Conservation (phyloP, 2,329 filamentous ascomycete genomes). For the Colletotrichum spaethianum region DNA sequence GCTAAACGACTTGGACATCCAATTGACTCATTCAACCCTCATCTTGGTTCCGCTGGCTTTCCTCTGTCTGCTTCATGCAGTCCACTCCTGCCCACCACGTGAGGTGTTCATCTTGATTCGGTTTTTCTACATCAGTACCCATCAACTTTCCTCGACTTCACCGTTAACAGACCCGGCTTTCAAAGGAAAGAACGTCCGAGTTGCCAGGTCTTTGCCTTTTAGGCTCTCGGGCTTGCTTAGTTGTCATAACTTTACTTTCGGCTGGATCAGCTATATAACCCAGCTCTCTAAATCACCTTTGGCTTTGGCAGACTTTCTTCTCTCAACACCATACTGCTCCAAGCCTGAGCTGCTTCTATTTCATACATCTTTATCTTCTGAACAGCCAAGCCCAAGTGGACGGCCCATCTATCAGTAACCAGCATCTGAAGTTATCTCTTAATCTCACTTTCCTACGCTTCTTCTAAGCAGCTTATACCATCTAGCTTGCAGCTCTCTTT, state of each 20-base stretch:
- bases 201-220: background rate
- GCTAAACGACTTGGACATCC: background rate
- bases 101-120: background rate
- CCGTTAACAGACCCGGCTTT: background rate
- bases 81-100: background rate
- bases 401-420: background rate
- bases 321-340: background rate
- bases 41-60: background rate
- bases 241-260: background rate
- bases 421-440: background rate
- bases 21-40: background rate
- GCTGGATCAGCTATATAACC: background rate
- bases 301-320: background rate
- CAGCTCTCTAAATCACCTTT: background rate
- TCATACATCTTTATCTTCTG: too few species aligned
- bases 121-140: background rate
- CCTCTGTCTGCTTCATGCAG: background rate
- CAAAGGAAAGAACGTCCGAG: background rate
- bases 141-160: too few species aligned
- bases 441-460: background rate
- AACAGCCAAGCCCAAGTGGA: too few species aligned
- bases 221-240: background rate
- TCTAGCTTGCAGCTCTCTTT: background rate
- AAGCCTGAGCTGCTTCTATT: background rate
- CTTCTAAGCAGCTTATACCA: background rate